Base-by-base conservation (phyloP, 495 filamentous ascomycete species). In the Alectoria sarmentosa region DNA sequence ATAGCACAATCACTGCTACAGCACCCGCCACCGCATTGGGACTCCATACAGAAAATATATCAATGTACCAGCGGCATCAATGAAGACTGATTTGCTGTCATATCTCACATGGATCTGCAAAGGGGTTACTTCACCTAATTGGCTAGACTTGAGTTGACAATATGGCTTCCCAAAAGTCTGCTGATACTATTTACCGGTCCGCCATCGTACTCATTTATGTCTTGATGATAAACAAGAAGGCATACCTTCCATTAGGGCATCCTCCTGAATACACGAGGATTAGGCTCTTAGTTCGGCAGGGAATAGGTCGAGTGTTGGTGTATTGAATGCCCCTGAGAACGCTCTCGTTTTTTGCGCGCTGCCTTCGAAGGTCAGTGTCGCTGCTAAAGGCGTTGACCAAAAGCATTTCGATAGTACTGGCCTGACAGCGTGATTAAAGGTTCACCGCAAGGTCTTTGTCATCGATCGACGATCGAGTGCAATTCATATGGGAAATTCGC, bases 401-500 rank as follows among this genome's bases (percentile, higher is more conserved):
- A 15, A 54, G 3, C 19, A 32, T 10, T 32, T 32, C 28, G 7
- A 30, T 32, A 30, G 26, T 21, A 30, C 26, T 32, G 1, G 13
- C 14, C 2, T 32, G 17, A 4, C 28, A 32, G 26, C 11, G 15
- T 30, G 14, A 54, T 10, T 30, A 13, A 19, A 30, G 13, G 15
- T 14, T 30, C 49, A 54, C 49, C 49, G 11, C 8, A 54, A 14
- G 49, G 13, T 32, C 49, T 30, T 17, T 32, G 14, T 14, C 4
- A 54, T 5, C 5, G 26, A 49, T 11, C 14, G 17, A 55, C 30
- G n/a, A 17, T 7, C 30, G 32, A 1, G 17, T 10, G 30, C 28
- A 34, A 32, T 32, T 65, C 57, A 69, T 55, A 69, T 67, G 36
- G 65, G 39, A 36, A 69, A 39, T 6, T 60, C 36, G 32, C 65